Base-by-base conservation (phyloP, 345 rosid genomes). In the Pistacia integerrima region DNA sequence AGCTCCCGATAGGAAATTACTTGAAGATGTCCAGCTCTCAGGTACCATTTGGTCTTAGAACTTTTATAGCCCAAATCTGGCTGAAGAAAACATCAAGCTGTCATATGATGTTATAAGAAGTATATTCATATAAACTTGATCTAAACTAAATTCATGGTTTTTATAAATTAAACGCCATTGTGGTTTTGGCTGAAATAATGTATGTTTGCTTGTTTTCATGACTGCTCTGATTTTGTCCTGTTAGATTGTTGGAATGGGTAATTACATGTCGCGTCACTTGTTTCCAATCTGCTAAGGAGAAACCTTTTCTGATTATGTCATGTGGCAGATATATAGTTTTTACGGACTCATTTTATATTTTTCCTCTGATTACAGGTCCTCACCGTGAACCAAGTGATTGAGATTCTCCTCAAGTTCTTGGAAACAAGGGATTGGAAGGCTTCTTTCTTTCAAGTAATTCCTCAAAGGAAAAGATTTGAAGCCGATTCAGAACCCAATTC, bases 21-120 rank as follows among this genome's bases (percentile, higher is more conserved):
- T 79, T 96, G 87, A 93, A 96, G 86, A 93, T 93, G 99, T 92
- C 93, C 11, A 89, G 95, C 76, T 93, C 99, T 72, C 98, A 94
- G 99, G 99, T 96, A 78, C 64, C 25, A 2, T 61, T 67, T 25
- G 51, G 69, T 73, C 69, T 46, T 67, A 7, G 11, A 46, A 8
- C 3, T 8, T 25, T 48, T 9, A 7, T 30, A 16, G 1, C 20
- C 25, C 54, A 20, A 49, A 28, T 49, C 59, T 68, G 22, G 56
- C 20, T 28, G n/a, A 49, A 25, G 41, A 16, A 14, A 51, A 51
- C 38, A 11, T 22, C 72, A 68, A 1, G 8, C 18, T 64, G 6
- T 38, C 38, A 13, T 38, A 38, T 6, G 41, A 18, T 13, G n/a
- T 44, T 48, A 1, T 22, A 20, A 25, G 57, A 57, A 48, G 41